Evolutionary conservation across 2,329 filamentous ascomycete species (phyloP).

Genomic region (Penicillium sp.): DNA sequence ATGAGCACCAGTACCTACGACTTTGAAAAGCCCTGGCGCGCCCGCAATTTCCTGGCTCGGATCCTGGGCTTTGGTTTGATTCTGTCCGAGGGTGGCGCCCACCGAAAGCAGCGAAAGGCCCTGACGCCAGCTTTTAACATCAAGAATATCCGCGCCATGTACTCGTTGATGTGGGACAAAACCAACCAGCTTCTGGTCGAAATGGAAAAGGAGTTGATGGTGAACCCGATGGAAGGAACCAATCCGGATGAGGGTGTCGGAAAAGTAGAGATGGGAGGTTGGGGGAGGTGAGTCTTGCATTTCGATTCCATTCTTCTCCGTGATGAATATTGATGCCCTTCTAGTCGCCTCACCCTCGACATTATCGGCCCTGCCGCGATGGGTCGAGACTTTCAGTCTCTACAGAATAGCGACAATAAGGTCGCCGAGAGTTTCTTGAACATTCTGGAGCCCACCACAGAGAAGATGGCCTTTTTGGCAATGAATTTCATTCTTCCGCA

Average conservation of each 20-base stretch:
- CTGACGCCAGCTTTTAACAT: slow-evolving; percentile 36
- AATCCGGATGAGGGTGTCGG: slow-evolving; percentile 19
- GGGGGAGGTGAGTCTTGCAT: slow-evolving; percentile 25
- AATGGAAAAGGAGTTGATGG: slow-evolving; percentile 28
- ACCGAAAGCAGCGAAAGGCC: slow-evolving; percentile 43
- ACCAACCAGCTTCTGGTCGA: slow-evolving; percentile 32
- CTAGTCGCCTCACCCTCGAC: slow-evolving; percentile 49
- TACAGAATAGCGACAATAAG: slow-evolving; percentile 48
- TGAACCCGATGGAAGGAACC: slow-evolving; percentile 27
- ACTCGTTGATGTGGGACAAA: slow-evolving; percentile 37
- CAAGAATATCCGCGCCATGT: slow-evolving; percentile 34
- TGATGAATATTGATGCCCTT: too few relatives aligned
- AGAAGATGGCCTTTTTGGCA: slow-evolving; percentile 42
- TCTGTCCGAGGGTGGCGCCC: slow-evolving; percentile 47
- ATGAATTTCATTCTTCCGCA: slow-evolving; percentile 46
- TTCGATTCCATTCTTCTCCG: too few relatives aligned
- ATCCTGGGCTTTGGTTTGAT: slow-evolving; percentile 50
- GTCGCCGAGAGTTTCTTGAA: slow-evolving; percentile 49
- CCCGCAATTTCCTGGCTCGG: slow-evolving; percentile 42
- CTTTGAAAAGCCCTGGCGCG: slow-evolving; percentile 47
- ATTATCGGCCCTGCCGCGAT: slow-evolving; percentile 55
- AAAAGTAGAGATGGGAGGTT: slow-evolving; percentile 33
- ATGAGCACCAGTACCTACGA: slow-evolving; percentile 51
- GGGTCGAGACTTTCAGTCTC: slow-evolving; percentile 51
- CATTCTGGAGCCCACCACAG: slow-evolving; percentile 45